phyloP scores from a whole-genome alignment of 192 early-diverging fungal species.

The Dispira simplex region DNA sequence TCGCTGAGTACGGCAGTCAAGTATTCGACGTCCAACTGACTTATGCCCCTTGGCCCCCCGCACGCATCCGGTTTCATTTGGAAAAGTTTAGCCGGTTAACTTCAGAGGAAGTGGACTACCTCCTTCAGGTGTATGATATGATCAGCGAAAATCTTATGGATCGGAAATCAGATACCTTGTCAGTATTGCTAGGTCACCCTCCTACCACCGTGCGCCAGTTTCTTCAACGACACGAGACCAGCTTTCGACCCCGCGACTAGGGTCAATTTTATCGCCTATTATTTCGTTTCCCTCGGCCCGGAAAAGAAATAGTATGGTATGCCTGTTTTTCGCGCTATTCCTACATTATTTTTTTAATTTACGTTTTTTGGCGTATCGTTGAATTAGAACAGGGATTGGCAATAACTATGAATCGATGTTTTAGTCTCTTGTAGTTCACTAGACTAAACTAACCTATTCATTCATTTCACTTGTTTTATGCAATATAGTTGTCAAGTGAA shows the following conservation, averaged over 20 bases:
- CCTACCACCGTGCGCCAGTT: neutral
- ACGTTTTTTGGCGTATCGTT: too few relatives aligned
- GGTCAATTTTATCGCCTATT: too few relatives aligned
- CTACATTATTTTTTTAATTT: too few relatives aligned
- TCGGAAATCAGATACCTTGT: neutral
- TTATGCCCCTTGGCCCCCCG: neutral
- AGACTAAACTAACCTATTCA: too few relatives aligned
- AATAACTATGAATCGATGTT: too few relatives aligned
- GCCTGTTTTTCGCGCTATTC: too few relatives aligned
- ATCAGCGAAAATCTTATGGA: neutral
- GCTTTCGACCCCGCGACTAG: neutral
- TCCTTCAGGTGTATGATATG: slow-evolving; percentile 1
- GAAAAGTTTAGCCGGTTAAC: neutral
- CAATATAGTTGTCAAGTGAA: too few relatives aligned
- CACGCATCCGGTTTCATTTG: neutral
- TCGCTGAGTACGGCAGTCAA: slow-evolving; percentile 6
- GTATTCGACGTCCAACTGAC: neutral
- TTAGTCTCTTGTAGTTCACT: too few relatives aligned
- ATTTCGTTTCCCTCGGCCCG: too few relatives aligned
- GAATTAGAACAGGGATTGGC: too few relatives aligned
- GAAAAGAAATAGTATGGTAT: too few relatives aligned
- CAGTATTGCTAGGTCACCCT: neutral
- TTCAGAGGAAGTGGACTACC: neutral
- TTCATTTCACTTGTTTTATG: too few relatives aligned
- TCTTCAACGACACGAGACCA: neutral